A percentile compares a stretch with the other conserved stretches of the same genome.
Evolutionary conservation across 192 early-diverging fungal species (phyloP).

Genomic region (Chytriomyces sp.): DNA sequence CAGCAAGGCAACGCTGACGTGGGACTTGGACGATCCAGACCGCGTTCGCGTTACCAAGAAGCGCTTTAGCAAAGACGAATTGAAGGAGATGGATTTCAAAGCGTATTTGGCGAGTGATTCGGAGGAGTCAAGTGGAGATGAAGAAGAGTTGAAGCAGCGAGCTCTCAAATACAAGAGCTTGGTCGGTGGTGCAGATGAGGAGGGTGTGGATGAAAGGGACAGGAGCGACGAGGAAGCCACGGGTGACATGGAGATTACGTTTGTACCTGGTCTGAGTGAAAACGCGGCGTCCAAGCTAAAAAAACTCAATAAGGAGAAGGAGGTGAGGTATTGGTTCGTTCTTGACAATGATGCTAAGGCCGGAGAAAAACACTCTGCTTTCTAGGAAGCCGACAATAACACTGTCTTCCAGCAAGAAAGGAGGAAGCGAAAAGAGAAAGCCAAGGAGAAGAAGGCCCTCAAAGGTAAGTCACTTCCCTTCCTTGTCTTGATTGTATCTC

Average conservation of each 20-base stretch:
- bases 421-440: conserved; percentile 82
- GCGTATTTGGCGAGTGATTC: conserved; percentile 79
- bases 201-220: conserved; percentile 25
- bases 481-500: no score
- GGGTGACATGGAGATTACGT: conserved; percentile 93
- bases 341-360: not conserved
- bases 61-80: conserved; percentile 84
- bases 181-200: conserved; percentile 36
- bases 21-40: conserved; percentile 93
- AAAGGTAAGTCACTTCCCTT: conserved; percentile 25
- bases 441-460: conserved; percentile 52
- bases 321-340: conserved; percentile 18
- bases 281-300: conserved; percentile 57
- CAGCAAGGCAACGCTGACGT: conserved; percentile 90
- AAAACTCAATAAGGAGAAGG: conserved; percentile 52
- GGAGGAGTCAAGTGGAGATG: conserved; percentile 60
- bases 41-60: conserved; percentile 76
- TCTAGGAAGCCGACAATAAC: conserved; percentile 53
- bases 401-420: conserved; percentile 76
- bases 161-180: conserved; percentile 41
- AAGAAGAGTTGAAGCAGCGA: conserved; percentile 39
- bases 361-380: conserved; percentile 22
- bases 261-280: conserved; percentile 87
- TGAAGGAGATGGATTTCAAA: conserved; percentile 90
- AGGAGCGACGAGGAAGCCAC: conserved; percentile 63